A percentile compares a stretch with the other conserved stretches of the same genome.
Conservation (phyloP, 2,329 filamentous ascomycete genomes). For the Penicillium expansum region DNA sequence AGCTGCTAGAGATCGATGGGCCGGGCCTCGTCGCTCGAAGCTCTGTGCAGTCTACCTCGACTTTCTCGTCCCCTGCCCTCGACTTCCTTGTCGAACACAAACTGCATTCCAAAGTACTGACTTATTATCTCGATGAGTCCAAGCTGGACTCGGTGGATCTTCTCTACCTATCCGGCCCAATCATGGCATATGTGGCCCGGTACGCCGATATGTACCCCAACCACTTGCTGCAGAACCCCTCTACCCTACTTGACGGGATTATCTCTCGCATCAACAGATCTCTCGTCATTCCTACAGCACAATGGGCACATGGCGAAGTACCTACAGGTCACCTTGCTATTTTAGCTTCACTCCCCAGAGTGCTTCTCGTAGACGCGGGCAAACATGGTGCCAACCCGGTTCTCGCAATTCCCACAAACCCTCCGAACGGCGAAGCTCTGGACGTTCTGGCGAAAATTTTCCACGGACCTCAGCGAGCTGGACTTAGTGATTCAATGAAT, state of each 20-base stretch:
- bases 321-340: conserved; percentile 57
- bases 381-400: conserved; percentile 45
- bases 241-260: conserved; percentile 45
- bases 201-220: conserved; percentile 56
- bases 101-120: conserved; percentile 51
- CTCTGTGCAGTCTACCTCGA: conserved; percentile 34
- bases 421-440: conserved; percentile 54
- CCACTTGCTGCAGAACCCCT: conserved; percentile 49
- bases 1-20: conserved; percentile 49
- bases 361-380: conserved; percentile 49
- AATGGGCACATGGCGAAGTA: conserved; percentile 54
- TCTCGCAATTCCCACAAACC: conserved; percentile 51
- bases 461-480: conserved; percentile 47
- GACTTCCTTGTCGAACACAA: conserved; percentile 53
- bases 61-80: conserved; percentile 44
- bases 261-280: conserved; percentile 48
- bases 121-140: conserved; percentile 52
- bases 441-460: conserved; percentile 56
- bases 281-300: conserved; percentile 44
- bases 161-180: conserved; percentile 53
- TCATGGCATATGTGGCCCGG: conserved; percentile 57
- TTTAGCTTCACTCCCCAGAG: conserved; percentile 57
- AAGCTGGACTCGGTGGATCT: conserved; percentile 51
- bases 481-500: conserved; percentile 29
- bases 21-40: conserved; percentile 34